Percentiles rank a stretch among this genome's conserved stretches.
These are phyloP conservation scores for Neonectria punicea DNA, from an alignment of 2,329 filamentous ascomycete genomes.

Conservation along the genomic window DNA sequence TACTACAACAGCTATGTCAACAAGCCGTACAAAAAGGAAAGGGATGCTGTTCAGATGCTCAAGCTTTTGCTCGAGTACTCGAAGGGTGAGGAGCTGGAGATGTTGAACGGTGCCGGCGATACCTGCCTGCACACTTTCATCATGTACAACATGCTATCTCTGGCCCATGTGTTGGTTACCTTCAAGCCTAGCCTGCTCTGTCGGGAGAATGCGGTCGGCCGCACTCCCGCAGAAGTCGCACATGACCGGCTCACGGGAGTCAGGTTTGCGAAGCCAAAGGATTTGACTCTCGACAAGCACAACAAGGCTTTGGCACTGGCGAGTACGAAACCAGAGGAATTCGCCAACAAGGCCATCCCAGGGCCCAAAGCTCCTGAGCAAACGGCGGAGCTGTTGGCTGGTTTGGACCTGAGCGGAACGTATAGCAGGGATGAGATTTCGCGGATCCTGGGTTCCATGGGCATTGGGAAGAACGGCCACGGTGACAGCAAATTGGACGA, in stretches of 20 bases:
- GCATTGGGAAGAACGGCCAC: constrained; percentile 31
- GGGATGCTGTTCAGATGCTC: constrained; percentile 55
- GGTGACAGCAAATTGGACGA: constrained; percentile 12
- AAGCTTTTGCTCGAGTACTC: constrained; percentile 65
- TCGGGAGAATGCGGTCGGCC: constrained; percentile 80
- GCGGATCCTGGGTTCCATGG: constrained; percentile 43
- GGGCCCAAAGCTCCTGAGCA: constrained; percentile 31
- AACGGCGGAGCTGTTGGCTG: constrained; percentile 32
- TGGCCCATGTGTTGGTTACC: constrained; percentile 61
- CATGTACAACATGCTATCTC: constrained; percentile 47
- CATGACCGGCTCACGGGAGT: constrained; percentile 62
- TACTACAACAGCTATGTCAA: constrained; percentile 14
- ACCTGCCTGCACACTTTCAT: constrained; percentile 71
- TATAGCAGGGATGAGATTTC: constrained; percentile 43
- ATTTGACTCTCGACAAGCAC: constrained; percentile 9
- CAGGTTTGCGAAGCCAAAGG: constrained; percentile 45
- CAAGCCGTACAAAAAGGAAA: constrained; percentile 39
- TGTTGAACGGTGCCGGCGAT: constrained; percentile 73
- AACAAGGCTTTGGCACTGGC: constrained; percentile 4
- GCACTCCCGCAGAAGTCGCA: constrained; percentile 76
- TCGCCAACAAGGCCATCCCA: constrained; percentile 24
- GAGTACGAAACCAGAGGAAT: constrained; percentile 22
- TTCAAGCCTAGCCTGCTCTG: constrained; percentile 68
- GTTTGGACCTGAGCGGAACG: constrained; percentile 42
- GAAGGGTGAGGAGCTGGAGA: constrained; percentile 63